phyloP scores from a whole-genome alignment of 2,329 filamentous ascomycete genomes.

The Pestalotiopsis sp. region DNA sequence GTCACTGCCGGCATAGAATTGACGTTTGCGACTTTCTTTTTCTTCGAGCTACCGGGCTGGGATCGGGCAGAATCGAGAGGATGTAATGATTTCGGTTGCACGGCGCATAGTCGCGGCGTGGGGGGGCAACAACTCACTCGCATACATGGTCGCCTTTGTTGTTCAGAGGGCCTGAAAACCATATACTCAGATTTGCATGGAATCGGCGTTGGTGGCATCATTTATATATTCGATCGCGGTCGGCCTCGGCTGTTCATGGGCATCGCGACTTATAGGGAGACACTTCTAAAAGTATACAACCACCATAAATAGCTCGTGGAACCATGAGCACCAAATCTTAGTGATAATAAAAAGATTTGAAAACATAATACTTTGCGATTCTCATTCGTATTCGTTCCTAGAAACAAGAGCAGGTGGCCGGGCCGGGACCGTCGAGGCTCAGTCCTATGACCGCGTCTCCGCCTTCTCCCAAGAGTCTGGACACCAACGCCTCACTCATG shows the following conservation, averaged over 20 bases:
- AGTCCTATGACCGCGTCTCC: too few species aligned
- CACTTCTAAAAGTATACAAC: background rate
- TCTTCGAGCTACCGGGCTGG: background rate
- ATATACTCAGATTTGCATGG: conserved; percentile 11
- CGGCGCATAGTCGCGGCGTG: background rate
- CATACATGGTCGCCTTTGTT: background rate
- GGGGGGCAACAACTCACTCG: background rate
- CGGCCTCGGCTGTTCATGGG: background rate
- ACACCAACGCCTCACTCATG: too few species aligned
- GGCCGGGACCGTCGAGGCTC: too few species aligned
- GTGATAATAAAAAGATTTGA: too few species aligned
- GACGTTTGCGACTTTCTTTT: background rate
- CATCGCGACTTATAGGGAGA: background rate
- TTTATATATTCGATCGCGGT: background rate
- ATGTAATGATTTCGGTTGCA: background rate
- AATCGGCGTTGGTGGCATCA: conserved; percentile 7
- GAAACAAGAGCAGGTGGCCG: too few species aligned
- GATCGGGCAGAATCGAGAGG: background rate
- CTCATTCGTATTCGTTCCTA: too few species aligned
- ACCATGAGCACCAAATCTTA: too few species aligned
- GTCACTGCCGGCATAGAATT: background rate
- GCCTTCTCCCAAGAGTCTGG: too few species aligned
- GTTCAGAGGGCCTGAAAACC: background rate
- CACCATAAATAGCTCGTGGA: background rate
- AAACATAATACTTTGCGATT: too few species aligned